Evolutionary conservation across 768 basidiomycete species (phyloP), one percentile per base, ranked within the genome.

Genomic region (Gautieria morchelliformis): DNA sequence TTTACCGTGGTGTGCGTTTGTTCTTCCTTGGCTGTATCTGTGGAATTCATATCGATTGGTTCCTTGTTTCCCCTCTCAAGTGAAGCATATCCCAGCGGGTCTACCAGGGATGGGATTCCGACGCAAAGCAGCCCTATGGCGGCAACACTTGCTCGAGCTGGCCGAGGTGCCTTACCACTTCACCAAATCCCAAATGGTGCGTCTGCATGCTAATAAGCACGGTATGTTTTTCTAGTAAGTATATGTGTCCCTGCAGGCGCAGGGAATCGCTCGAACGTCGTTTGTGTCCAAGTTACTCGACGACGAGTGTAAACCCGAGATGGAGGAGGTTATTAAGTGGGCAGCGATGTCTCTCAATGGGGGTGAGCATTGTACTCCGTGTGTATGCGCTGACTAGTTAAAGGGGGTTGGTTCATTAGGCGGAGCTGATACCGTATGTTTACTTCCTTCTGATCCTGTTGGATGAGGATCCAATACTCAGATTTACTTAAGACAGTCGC

Each of bases 71-170:
- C 11, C 33, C 33, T 35, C 2, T 40, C 33, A 47, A 66, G 66
- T 67, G 19, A 56, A 50, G 5, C 58, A 62, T 55, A 27, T 65
- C 9, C 66, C 66, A 5, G 37, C 51, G 10, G 65, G 67, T 67
- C 46, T 67, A 33, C 66, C 66, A 8, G 64, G 64, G 10, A 57
- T 63, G 3, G 53, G 58, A n/a, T 67, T 63, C 59, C 60, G 62
- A 47, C 20, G 47, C 35, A 41, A 27, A 6, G 66, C 64, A 7
- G 44, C 40, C 19, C 41, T 42, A 33, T 63, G 61, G 61, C 37
- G 32, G 8, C 30, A 30, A 5, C 37, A 45, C 19, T 19, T 48
- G 8, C 2, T 47, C 10, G 33, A 53, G 14, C 56, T 57, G 33
- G 49, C 33, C 14, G 42, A 61, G 19, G 24, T 39, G 20, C 63